Conservation (phyloP, 208 protist species). For the Leishmania braziliensis region DNA sequence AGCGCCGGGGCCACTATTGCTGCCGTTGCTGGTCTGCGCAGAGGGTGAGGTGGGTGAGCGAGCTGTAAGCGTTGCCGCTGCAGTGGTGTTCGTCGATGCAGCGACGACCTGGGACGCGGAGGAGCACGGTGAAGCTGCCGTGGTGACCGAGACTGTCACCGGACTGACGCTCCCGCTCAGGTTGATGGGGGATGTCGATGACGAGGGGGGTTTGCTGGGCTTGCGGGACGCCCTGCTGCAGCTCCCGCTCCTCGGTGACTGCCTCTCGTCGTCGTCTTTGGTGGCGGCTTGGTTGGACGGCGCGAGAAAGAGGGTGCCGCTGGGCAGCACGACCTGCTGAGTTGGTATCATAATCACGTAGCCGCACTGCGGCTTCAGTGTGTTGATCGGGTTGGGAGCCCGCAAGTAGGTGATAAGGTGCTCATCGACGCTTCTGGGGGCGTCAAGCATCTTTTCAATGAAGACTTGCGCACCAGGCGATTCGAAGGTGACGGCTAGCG, state of each 20-base stretch:
- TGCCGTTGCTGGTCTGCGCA: constrained; percentile 1
- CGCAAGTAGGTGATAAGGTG: constrained; percentile 81
- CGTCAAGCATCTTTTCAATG: constrained; percentile 58
- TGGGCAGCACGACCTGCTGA: constrained; percentile 26
- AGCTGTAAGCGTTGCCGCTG: not conserved
- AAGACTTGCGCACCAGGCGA: constrained; percentile 76
- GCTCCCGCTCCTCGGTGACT: constrained; percentile 2
- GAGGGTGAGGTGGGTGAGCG: not conserved
- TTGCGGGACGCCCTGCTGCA: not conserved
- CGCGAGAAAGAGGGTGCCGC: constrained; percentile 32
- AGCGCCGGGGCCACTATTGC: not conserved
- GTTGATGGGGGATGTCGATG: not conserved
- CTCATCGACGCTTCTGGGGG: constrained; percentile 31
- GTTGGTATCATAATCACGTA: constrained; percentile 78
- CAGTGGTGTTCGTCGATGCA: not conserved
- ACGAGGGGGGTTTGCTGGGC: not conserved
- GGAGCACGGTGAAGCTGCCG: not conserved
- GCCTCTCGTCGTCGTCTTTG: constrained; percentile 14
- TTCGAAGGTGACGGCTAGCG: constrained; percentile 88
- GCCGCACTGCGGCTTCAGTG: constrained; percentile 85
- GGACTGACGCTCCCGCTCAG: not conserved
- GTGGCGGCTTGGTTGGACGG: constrained; percentile 5
- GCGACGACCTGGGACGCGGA: not conserved
- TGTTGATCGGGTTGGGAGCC: constrained; percentile 90
- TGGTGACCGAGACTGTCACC: not conserved